Percentiles rank a stretch among this genome's conserved stretches.
These are phyloP conservation scores for Suillus hirtellus DNA, from an alignment of 768 basidiomycete species.

Conservation along the genomic window DNA sequence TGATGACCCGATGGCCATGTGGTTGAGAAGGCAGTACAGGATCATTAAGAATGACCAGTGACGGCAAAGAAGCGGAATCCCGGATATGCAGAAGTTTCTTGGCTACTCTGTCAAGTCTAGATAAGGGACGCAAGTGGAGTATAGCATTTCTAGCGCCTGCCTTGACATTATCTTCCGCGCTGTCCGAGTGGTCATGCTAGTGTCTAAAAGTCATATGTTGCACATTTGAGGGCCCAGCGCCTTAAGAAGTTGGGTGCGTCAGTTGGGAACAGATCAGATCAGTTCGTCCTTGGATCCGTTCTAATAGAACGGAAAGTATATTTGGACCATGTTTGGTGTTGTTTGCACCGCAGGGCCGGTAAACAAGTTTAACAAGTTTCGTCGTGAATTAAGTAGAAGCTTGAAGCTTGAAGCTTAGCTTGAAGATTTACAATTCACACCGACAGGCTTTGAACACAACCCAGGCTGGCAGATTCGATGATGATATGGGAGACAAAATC, in stretches of 20 bases:
- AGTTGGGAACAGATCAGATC: slow-evolving; percentile 28
- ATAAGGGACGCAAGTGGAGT: no score
- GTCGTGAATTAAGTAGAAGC: no score
- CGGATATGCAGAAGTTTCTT: neutral
- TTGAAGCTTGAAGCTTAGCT: neutral
- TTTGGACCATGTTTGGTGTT: neutral
- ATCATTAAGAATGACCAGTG: neutral
- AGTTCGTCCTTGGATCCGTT: slow-evolving; percentile 32
- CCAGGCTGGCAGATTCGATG: neutral
- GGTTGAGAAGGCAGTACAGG: slow-evolving; percentile 29
- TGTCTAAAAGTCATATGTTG: slow-evolving; percentile 52
- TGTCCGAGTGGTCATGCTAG: slow-evolving; percentile 51
- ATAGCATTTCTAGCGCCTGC: neutral
- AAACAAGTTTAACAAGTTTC: neutral
- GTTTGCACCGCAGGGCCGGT: neutral
- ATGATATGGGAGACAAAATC: neutral
- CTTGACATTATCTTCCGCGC: slow-evolving; percentile 16
- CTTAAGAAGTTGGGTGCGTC: slow-evolving; percentile 7
- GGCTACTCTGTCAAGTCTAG: no score
- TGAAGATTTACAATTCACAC: neutral
- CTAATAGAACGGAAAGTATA: slow-evolving; percentile 23
- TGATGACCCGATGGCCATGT: slow-evolving; percentile 61
- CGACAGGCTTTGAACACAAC: neutral
- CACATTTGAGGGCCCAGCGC: slow-evolving; percentile 54
- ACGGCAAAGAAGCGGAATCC: neutral